Conservation (phyloP, 164 flowering plant genomes). For the Sedum album region DNA sequence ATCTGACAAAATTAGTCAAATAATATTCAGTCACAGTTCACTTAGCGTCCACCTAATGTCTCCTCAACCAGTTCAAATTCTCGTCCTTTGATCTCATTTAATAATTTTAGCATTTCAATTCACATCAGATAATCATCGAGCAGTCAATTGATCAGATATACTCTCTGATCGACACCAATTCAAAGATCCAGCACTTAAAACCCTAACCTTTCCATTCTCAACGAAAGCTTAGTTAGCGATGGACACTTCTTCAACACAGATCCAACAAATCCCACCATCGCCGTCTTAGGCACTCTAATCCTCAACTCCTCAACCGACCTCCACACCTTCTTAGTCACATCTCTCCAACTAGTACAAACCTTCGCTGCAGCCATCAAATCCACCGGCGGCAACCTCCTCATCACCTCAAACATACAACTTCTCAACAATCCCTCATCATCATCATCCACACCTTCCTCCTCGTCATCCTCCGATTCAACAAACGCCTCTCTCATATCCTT, state of each 20-base stretch:
- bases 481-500: constrained; percentile 26
- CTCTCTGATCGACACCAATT: background rate
- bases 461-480: constrained; percentile 9
- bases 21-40: too few species aligned
- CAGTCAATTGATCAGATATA: background rate
- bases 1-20: background rate
- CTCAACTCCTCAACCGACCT: constrained; percentile 72
- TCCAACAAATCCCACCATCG: constrained; percentile 60
- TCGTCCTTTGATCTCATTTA: background rate
- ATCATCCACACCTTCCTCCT: constrained; percentile 12
- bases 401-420: constrained; percentile 61
- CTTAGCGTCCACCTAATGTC: background rate
- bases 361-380: constrained; percentile 59
- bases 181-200: background rate
- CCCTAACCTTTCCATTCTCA: constrained; percentile 82
- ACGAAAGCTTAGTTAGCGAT: constrained; percentile 52
- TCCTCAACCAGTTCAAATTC: background rate
- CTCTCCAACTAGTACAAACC: constrained; percentile 92
- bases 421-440: constrained; percentile 26
- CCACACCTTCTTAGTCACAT: constrained; percentile 59
- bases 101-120: background rate
- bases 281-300: constrained; percentile 55
- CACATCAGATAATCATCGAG: background rate
- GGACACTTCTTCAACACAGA: constrained; percentile 81
- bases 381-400: constrained; percentile 71